Conservation (phyloP, 2,329 filamentous ascomycete species). For the Fusarium sp. region DNA sequence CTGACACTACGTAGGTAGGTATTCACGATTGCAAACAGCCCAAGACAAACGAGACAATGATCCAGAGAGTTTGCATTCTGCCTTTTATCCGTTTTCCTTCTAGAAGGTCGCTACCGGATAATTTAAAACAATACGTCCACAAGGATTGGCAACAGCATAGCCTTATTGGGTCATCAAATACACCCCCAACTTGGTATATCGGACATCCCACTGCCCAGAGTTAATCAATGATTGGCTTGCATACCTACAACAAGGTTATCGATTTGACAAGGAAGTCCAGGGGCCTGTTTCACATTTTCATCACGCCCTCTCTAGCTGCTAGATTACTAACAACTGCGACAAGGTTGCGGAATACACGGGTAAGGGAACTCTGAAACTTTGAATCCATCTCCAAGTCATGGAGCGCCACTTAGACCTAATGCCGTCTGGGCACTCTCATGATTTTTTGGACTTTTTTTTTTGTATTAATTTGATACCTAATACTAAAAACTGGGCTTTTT, state of each 20-base stretch:
- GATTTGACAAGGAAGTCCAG: background rate
- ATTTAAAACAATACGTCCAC: background rate
- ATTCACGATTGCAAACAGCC: background rate
- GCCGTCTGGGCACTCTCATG: background rate
- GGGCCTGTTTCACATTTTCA: background rate
- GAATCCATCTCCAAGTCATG: background rate
- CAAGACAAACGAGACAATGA: background rate
- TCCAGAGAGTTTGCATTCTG: background rate
- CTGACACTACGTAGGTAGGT: background rate
- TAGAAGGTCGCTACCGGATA: background rate
- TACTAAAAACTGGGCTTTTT: background rate
- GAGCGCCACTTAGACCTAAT: background rate
- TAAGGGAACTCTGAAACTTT: background rate
- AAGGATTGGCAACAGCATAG: background rate
- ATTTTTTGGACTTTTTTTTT: background rate
- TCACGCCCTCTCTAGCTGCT: background rate
- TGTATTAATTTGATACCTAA: background rate
- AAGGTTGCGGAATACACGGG: background rate
- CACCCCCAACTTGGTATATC: background rate
- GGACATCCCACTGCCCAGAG: background rate
- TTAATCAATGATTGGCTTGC: background rate
- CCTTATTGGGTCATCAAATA: conserved; percentile 1
- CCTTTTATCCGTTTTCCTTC: background rate
- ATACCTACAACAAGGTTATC: background rate
- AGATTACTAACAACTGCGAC: background rate